phyloP scores from a whole-genome alignment of 495 filamentous ascomycete species.

The Tuber magnatum region DNA sequence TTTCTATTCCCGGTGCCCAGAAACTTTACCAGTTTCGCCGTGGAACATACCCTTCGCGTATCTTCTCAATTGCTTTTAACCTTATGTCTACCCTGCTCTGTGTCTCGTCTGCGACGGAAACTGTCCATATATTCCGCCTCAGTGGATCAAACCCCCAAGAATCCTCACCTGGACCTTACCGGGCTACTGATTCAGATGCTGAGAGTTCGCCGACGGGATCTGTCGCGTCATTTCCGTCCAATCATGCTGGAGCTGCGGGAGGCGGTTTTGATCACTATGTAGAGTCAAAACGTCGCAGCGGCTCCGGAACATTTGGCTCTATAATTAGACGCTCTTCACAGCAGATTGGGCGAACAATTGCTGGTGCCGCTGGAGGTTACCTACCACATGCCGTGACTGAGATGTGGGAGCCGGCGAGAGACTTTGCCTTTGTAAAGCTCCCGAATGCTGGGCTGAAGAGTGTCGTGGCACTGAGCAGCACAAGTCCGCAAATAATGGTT shows the following conservation, averaged over 20 bases:
- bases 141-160: conserved; percentile 39
- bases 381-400: conserved; percentile 85
- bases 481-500: conserved; percentile 91
- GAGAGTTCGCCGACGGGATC: conserved; percentile 35
- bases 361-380: conserved; percentile 81
- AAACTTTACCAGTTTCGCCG: conserved; percentile 93
- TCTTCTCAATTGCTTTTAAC: conserved; percentile 99
- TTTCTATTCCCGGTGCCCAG: conserved; percentile 76
- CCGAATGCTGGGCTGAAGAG: conserved; percentile 60
- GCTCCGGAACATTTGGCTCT: conserved; percentile 59
- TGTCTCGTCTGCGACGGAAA: conserved; percentile 92
- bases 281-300: conserved; percentile 42
- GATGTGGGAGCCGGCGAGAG: conserved; percentile 92
- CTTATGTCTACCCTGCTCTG: conserved; percentile 84
- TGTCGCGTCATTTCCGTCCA: conserved; percentile 36
- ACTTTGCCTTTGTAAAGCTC: conserved; percentile 93
- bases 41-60: conserved; percentile 85
- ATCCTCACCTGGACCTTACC: conserved; percentile 17
- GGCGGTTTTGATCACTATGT: conserved; percentile 40
- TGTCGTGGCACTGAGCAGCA: conserved; percentile 92
- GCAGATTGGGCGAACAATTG: conserved; percentile 82
- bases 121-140: conserved; percentile 92
- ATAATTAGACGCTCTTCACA: conserved; percentile 96
- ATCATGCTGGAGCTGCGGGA: conserved; percentile 39
- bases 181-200: conserved; percentile 33